Base-by-base conservation (phyloP, 2,329 filamentous ascomycete genomes). In the Zasmidium angulare region DNA sequence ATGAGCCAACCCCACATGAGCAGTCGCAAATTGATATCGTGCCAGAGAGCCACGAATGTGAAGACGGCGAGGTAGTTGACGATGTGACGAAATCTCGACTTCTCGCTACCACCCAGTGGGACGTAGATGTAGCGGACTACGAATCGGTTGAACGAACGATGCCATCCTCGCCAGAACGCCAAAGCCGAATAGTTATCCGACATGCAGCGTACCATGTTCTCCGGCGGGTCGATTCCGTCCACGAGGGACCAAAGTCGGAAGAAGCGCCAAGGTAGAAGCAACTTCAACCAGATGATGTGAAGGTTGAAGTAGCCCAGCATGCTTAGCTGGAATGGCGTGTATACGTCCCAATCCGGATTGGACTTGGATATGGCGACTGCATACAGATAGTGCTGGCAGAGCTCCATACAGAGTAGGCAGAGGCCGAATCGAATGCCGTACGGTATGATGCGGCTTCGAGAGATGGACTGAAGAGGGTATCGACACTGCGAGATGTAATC, bases 161-260 rank as follows among this genome's bases (percentile, higher is more conserved):
- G 95, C 96, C 96, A 99, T 29, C 87, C 88, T 63, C 95, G 90
- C 95, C 95, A 99, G 78, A 99, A 99, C 20, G 88, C 87, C 46
- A 93, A 83, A 0, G 91, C 89, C 64, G 89, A 93, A 79, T 93
- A 97, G 75, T 98, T 98, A 79, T 99, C 87, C 71, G 88, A 93
- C 77, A 97, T 91, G 76, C 96, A 99, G 67, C 95, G 90, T 56
- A 97, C 85, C 91, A 99, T 97, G 78, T 99, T 99, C 78, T 99
- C 95, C 0, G 95, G 93, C 0, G 95, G 91, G 71, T 99, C 95
- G 67, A 99, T 86, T 62, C 90, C 91, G 73, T 99, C 95, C 17
- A 93, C 73, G 2, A 99, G 83, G 0, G 91, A 83, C 95, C 95
- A 99, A n/a, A 99, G 86, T 3, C 96, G 90, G 84, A 98, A 98